Percentiles rank a stretch among this genome's conserved stretches.
These are phyloP conservation scores for Debaryomycetaceae sp. DNA, from an alignment of 1,139 yeast genomes.

Conservation along the genomic window DNA sequence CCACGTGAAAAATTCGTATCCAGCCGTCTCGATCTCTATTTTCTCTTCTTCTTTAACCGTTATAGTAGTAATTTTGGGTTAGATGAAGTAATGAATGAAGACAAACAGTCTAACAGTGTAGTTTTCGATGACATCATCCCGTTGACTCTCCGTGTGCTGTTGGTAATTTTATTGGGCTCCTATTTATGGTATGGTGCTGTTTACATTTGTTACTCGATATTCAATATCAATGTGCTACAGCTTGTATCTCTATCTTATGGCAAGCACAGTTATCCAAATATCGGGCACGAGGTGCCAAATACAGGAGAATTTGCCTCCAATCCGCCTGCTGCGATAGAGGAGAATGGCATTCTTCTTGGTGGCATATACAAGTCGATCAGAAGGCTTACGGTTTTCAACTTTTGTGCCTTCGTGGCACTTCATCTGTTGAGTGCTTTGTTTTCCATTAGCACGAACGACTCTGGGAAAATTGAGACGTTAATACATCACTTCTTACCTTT, in stretches of 20 bases:
- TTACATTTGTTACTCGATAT: constrained; percentile 19
- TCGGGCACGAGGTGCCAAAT: constrained; percentile 18
- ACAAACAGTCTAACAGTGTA: constrained; percentile 1
- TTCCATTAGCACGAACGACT: background rate
- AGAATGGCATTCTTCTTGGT: constrained; percentile 26
- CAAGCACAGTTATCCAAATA: constrained; percentile 33
- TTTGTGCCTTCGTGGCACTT: constrained; percentile 16
- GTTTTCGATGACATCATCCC: constrained; percentile 29
- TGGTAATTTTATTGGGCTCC: constrained; percentile 30
- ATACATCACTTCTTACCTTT: constrained; percentile 15
- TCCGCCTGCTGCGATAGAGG: constrained; percentile 27
- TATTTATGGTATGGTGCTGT: constrained; percentile 35
- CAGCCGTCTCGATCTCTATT: background rate
- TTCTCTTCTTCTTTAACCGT: background rate
- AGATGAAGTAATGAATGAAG: constrained; percentile 2
- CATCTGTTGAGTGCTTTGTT: background rate
- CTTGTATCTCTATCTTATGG: constrained; percentile 38
- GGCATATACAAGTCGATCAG: constrained; percentile 34
- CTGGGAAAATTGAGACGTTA: background rate
- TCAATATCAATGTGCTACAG: constrained; percentile 32
- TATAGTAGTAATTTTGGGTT: background rate
- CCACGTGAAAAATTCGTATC: background rate
- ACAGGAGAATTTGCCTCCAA: constrained; percentile 36
- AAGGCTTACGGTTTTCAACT: constrained; percentile 17
- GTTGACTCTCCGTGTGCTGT: constrained; percentile 35